Conservation (phyloP, 179 eudicot genomes). For the Silene coronaria region DNA sequence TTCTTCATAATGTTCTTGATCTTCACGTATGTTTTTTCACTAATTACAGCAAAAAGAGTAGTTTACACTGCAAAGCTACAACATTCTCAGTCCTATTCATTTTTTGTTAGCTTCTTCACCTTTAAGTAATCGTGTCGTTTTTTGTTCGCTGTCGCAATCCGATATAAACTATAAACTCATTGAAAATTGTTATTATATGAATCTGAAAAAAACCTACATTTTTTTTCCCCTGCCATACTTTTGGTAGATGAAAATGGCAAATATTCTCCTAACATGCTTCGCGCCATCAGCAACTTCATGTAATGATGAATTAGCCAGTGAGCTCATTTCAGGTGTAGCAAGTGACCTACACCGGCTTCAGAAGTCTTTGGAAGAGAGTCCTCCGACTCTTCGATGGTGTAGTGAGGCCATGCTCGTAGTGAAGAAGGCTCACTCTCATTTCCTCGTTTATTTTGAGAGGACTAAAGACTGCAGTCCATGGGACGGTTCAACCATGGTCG, state of each 20-base stretch:
- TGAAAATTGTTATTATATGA: not conserved
- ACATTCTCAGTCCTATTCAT: constrained; percentile 30
- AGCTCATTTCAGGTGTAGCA: constrained; percentile 19
- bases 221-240: not conserved
- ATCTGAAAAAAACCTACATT: not conserved
- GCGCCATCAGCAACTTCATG: constrained; percentile 17
- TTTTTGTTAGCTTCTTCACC: constrained; percentile 26
- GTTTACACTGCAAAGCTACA: constrained; percentile 36
- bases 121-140: no score
- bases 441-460: constrained; percentile 27
- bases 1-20: constrained; percentile 26
- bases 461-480: constrained; percentile 15
- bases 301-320: constrained; percentile 13
- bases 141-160: not conserved
- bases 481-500: constrained; percentile 23
- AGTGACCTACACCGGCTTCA: constrained; percentile 30
- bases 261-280: constrained; percentile 34
- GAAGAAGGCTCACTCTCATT: constrained; percentile 34
- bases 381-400: constrained; percentile 39
- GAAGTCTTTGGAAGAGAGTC: constrained; percentile 26
- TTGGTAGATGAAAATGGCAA: constrained; percentile 25
- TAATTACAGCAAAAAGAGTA: constrained; percentile 35
- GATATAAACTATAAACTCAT: constrained; percentile 15
- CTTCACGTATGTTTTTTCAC: constrained; percentile 32
- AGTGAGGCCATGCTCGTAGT: constrained; percentile 31